phyloP scores from a whole-genome alignment of 441 rosid genomes.

The Arabidopsis lyrata region DNA sequence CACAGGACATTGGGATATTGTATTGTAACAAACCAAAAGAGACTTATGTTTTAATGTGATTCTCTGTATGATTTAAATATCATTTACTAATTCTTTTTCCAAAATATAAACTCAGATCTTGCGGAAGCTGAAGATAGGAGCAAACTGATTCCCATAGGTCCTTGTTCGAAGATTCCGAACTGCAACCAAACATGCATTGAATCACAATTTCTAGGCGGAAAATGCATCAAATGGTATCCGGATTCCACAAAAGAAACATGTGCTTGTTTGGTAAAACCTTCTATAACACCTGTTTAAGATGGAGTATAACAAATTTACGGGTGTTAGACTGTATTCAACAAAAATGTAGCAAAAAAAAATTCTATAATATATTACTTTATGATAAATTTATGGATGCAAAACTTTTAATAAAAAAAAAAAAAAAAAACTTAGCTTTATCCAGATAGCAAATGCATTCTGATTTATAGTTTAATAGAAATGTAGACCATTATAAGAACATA shows the following conservation, averaged over 20 bases:
- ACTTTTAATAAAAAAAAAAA: not conserved
- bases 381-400: not conserved
- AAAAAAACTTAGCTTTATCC: not conserved
- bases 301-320: not conserved
- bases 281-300: slow-evolving; percentile 1
- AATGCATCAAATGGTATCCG: slow-evolving; percentile 38
- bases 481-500: not conserved
- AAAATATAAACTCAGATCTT: slow-evolving; percentile 23
- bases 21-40: slow-evolving; percentile 7
- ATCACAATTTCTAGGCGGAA: slow-evolving; percentile 31
- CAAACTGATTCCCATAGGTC: slow-evolving; percentile 35
- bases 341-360: not conserved
- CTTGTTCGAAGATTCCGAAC: slow-evolving; percentile 25
- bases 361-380: not conserved
- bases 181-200: slow-evolving; percentile 38
- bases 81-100: not conserved
- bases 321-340: not conserved
- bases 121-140: slow-evolving; percentile 33
- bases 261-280: slow-evolving; percentile 27
- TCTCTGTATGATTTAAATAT: not conserved
- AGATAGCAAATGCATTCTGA: not conserved
- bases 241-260: slow-evolving; percentile 5
- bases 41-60: not conserved
- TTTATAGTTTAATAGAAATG: not conserved
- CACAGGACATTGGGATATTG: not conserved